Conservation (phyloP, 345 rosid genomes). For the Nephelium lappaceum region DNA sequence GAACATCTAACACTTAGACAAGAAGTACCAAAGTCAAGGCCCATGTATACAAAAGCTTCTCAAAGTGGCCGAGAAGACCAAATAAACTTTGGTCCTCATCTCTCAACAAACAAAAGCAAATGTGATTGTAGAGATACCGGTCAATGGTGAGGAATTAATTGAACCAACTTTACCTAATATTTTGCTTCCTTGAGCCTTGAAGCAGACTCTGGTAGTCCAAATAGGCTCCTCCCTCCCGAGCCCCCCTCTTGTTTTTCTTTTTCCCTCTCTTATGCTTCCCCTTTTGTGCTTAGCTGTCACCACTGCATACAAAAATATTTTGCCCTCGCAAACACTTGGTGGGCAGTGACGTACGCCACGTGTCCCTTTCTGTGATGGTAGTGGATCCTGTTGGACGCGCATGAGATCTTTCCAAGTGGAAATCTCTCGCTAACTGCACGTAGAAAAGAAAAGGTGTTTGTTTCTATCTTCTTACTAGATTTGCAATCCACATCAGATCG, state of each 20-base stretch:
- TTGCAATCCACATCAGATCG: slow-evolving; percentile 32
- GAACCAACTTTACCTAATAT: too few relatives aligned
- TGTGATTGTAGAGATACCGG: background rate
- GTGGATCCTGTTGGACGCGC: slow-evolving; percentile 25
- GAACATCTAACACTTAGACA: too few relatives aligned
- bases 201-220: slow-evolving; percentile 33
- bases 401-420: slow-evolving; percentile 36
- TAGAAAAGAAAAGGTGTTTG: background rate
- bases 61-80: background rate
- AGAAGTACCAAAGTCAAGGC: too few relatives aligned
- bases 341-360: slow-evolving; percentile 27
- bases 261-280: background rate
- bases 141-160: background rate
- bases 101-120: too few relatives aligned
- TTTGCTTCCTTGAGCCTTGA: background rate
- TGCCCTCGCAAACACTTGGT: background rate
- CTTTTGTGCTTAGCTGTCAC: background rate
- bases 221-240: background rate
- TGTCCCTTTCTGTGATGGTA: background rate
- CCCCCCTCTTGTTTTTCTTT: too few relatives aligned
- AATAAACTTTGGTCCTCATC: too few relatives aligned
- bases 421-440: slow-evolving; percentile 11
- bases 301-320: too few relatives aligned
- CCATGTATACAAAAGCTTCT: too few relatives aligned
- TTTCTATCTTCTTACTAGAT: background rate